Base-by-base conservation (phyloP, 2,329 filamentous ascomycete species). In the Trichoderma asperellum region DNA sequence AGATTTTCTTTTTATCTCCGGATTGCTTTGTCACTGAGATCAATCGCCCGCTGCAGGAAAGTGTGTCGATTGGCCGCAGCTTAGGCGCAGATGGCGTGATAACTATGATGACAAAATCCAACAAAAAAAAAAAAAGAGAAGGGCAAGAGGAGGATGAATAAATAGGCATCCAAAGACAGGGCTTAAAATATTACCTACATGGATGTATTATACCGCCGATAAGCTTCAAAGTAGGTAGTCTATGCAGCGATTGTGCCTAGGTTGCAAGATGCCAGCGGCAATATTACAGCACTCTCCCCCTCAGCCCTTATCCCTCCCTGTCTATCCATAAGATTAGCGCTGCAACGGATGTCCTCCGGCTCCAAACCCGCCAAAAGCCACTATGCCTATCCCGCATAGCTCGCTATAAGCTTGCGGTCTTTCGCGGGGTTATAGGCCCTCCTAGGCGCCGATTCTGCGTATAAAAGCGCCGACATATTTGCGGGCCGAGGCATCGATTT, bases 41-140 rank as follows among this genome's bases (percentile, higher is more conserved):
- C 37, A 7, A 43, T 8, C 24, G 49, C n/a, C 14, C 2, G 18
- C 40, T n/a, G 53, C 53, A 55, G 32, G 32, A 34, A 40, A 32
- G 3, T 5, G 40, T 43, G 49, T 24, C 5, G 62, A 47, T 57
- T 65, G 24, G 24, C 53, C 37, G 62, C 62, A 55, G 52, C 35
- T 56, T 56, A 43, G 35, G 61, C 34, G 49, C 34, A 64, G 52
- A 65, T 57, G 37, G 52, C 52, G 62, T 57, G 62, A 65, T 65
- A 37, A 34, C 8, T 29, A 24, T 57, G 62, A 65, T 57, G 52
- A 57, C 62, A 65, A 65, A 47, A 65, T 57, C 52, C 3, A 24
- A 24, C 2, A 24, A 24, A 35, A 24, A 24, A 24, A 24, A 24
- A 35, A 29, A 47, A 57, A 18, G 24, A 34, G 12, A 16, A 18